These are phyloP conservation scores for Claviceps pazoutovae DNA, from an alignment of 2,329 filamentous ascomycete species.

Conservation along the genomic window DNA sequence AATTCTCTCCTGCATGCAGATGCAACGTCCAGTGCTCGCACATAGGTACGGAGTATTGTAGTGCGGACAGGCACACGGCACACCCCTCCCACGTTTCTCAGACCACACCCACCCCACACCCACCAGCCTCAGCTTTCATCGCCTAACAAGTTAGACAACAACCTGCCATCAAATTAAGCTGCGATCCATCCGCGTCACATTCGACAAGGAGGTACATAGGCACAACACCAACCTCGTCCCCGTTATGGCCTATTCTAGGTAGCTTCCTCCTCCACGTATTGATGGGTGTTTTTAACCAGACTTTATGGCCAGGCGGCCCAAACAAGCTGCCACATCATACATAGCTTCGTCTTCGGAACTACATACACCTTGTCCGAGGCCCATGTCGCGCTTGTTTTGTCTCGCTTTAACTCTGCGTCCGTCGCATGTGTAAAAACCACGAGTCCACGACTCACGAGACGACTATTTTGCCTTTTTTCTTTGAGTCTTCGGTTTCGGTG, in stretches of 20 bases:
- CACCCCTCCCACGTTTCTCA: not conserved
- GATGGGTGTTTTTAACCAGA: not conserved
- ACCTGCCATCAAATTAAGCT: not conserved
- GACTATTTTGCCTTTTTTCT: not conserved
- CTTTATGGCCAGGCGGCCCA: not conserved
- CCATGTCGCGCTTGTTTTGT: slow-evolving; percentile 6
- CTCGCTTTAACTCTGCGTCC: slow-evolving; percentile 7
- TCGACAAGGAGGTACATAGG: not conserved
- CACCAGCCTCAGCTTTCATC: not conserved
- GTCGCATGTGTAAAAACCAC: slow-evolving; percentile 4
- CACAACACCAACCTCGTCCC: not conserved
- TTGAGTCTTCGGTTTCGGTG: not conserved
- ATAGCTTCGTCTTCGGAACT: not conserved
- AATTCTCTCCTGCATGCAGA: not conserved
- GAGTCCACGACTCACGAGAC: not conserved
- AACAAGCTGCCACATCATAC: not conserved
- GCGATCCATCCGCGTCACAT: not conserved
- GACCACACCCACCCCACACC: not conserved
- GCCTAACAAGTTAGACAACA: no score
- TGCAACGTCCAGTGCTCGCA: not conserved
- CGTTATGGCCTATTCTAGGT: not conserved
- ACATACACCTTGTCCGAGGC: not conserved
- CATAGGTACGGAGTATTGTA: no score
- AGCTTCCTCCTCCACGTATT: not conserved
- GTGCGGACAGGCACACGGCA: not conserved